phyloP scores from a whole-genome alignment of 2,329 filamentous ascomycete species.

The Trichophyton schoenleinii region DNA sequence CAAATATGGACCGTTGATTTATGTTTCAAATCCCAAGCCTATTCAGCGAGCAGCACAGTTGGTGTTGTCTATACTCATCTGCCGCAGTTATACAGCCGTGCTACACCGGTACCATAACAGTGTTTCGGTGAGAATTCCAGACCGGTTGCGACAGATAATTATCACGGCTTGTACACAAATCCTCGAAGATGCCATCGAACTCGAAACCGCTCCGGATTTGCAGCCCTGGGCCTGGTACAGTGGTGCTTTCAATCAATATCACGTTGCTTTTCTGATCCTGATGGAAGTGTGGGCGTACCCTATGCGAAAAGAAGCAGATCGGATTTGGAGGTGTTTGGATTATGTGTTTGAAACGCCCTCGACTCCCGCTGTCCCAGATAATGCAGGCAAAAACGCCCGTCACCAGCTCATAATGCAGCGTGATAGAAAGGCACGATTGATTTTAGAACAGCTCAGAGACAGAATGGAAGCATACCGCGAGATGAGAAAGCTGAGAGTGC shows the following conservation, averaged over 20 bases:
- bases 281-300: constrained; percentile 53
- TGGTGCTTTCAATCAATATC: constrained; percentile 61
- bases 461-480: constrained; percentile 21
- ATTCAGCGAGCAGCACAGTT: constrained; percentile 52
- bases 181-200: constrained; percentile 42
- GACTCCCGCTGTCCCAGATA: constrained; percentile 35
- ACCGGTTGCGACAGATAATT: constrained; percentile 51
- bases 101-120: constrained; percentile 54
- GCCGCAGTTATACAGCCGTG: constrained; percentile 53
- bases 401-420: constrained; percentile 21
- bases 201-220: constrained; percentile 43
- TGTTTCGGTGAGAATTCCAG: constrained; percentile 23
- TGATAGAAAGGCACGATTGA: constrained; percentile 46
- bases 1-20: constrained; percentile 53
- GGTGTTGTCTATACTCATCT: constrained; percentile 52
- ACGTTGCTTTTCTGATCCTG: constrained; percentile 55
- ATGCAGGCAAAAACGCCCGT: constrained; percentile 5
- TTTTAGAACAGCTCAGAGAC: constrained; percentile 51
- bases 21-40: constrained; percentile 40
- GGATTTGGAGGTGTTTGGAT: constrained; percentile 60
- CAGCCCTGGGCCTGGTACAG: constrained; percentile 56
- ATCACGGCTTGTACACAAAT: constrained; percentile 47
- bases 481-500: constrained; percentile 19
- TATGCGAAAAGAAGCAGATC: constrained; percentile 44
- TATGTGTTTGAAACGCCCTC: constrained; percentile 51